Evolutionary conservation across 2,329 filamentous ascomycete species (phyloP).

Genomic region (Coleophoma crateriformis): DNA sequence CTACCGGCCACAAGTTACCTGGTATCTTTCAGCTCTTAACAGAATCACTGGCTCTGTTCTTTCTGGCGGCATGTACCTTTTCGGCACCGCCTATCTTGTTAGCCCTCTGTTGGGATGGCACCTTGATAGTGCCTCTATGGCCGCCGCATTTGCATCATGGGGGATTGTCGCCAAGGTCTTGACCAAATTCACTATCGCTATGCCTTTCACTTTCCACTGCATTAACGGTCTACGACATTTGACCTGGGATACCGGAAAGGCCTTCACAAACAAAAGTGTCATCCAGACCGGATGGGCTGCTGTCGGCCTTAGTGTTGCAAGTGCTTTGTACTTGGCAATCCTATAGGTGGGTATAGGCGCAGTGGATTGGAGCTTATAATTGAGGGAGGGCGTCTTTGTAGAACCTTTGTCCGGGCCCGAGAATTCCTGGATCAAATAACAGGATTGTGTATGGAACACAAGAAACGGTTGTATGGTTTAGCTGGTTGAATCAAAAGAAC

Average conservation of each 20-base stretch:
- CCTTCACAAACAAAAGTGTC: slow-evolving; percentile 59
- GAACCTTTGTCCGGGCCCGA: too few species aligned
- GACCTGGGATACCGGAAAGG: slow-evolving; percentile 60
- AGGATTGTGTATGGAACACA: too few species aligned
- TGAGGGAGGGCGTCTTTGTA: too few species aligned
- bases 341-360: slow-evolving; percentile 6
- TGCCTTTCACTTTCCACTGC: slow-evolving; percentile 64
- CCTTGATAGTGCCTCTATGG: slow-evolving; percentile 57
- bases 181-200: slow-evolving; percentile 52
- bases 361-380: not conserved
- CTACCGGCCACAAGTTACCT: slow-evolving; percentile 67
- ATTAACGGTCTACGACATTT: slow-evolving; percentile 69
- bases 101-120: slow-evolving; percentile 63
- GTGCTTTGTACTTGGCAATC: slow-evolving; percentile 30
- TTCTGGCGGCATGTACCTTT: slow-evolving; percentile 60
- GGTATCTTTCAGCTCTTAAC: slow-evolving; percentile 54
- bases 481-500: too few species aligned
- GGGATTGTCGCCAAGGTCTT: slow-evolving; percentile 52
- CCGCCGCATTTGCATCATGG: slow-evolving; percentile 57
- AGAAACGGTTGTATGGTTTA: too few species aligned
- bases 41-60: slow-evolving; percentile 59
- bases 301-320: slow-evolving; percentile 47
- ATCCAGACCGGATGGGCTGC: slow-evolving; percentile 60
- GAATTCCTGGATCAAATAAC: too few species aligned
- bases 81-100: slow-evolving; percentile 60